Evolutionary conservation across 2,329 filamentous ascomycete species (phyloP), one percentile per base, ranked within the genome.

Genomic region (Diplodia seriata): DNA sequence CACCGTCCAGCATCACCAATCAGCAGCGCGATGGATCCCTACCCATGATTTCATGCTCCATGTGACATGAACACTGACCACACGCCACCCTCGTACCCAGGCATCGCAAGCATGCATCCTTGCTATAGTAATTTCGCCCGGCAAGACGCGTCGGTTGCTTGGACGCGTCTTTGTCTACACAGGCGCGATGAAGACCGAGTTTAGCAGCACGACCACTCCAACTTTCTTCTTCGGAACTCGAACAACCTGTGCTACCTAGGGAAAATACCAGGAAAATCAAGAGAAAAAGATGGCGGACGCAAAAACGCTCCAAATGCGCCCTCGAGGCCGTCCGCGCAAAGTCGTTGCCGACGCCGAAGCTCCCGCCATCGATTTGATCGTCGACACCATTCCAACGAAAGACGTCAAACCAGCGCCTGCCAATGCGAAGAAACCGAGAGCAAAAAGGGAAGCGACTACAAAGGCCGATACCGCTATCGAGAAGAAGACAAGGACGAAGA

Each of bases 291-390:
- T 61, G 56, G 23, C 56, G 3, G 40, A 61, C 23, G 38, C 14
- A 26, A 26, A 26, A 26, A 26, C 14, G 9, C 8, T 33, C 36
- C 43, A 50, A 26, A 62, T 51, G 59, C 59, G 43, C 8, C 59
- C 59, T 8, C 59, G 59, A 29, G 59, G 59, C 43, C 59, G 59
- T 5, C 43, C 59, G 14, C 53, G 14, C 33, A 36, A 59, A 62
- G 59, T 62, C 43, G 43, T 62, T 62, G 59, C 59, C 29, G 11
- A 29, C 1, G 3, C 59, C 29, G 59, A 50, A 51, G 29, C 43
- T 9, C 43, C 57, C 8, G 2, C 29, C 26, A 15, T 49, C 26
- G 9, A 33, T 7, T 33, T 26, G 3, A 26, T 26, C 23, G 23
- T 26, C 23, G 23, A 26, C 23, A 26, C 23, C 23, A 26, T 26